phyloP scores from a whole-genome alignment of 2,329 filamentous ascomycete genomes.

The Pseudogymnoascus sp. region DNA sequence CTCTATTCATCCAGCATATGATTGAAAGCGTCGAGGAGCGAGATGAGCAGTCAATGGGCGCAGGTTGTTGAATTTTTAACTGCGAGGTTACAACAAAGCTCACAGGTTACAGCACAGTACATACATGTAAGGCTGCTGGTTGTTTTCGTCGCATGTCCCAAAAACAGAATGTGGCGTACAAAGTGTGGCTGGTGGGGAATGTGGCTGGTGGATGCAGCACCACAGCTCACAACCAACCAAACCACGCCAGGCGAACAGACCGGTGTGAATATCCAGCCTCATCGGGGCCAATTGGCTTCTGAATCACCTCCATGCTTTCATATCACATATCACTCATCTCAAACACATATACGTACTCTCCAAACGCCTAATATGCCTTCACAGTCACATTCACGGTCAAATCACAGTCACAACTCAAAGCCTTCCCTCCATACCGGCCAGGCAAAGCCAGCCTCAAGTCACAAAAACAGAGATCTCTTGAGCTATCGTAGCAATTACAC shows the following conservation, averaged over 20 bases:
- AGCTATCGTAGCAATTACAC: conserved; percentile 6
- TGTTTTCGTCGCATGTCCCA: conserved; percentile 4
- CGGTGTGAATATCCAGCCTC: neutral
- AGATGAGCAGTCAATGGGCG: neutral
- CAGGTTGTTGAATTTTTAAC: neutral
- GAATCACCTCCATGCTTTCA: neutral
- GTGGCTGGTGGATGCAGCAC: neutral
- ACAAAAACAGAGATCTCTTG: conserved; percentile 6
- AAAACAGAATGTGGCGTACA: neutral
- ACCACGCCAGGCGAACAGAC: neutral
- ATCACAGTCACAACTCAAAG: neutral
- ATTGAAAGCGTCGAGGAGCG: neutral
- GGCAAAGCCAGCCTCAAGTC: neutral
- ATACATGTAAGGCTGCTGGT: conserved; percentile 3
- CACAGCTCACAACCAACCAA: too few relatives aligned
- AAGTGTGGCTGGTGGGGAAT: neutral
- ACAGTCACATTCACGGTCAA: neutral
- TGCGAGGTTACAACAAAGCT: conserved; percentile 1
- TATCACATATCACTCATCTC: neutral
- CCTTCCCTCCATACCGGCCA: neutral
- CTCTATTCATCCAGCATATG: conserved; percentile 26
- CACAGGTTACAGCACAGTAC: neutral
- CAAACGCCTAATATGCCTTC: neutral
- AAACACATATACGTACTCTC: neutral
- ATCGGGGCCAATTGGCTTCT: neutral